Conservation (phyloP, 2,329 filamentous ascomycete genomes). For the Trichoderma citrinoviride region DNA sequence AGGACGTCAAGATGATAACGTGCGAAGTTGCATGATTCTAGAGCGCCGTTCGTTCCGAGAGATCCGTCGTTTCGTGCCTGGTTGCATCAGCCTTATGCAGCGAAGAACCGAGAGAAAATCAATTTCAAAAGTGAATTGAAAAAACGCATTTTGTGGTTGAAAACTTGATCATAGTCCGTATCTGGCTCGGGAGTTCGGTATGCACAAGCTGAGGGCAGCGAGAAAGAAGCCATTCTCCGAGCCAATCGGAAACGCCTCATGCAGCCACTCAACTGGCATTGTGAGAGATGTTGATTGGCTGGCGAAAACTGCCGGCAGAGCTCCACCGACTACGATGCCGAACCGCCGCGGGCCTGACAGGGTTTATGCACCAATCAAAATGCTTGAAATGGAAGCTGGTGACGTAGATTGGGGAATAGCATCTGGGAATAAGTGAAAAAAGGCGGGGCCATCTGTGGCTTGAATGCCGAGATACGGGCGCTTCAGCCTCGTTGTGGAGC, state of each 20-base stretch:
- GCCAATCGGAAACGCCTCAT: not conserved
- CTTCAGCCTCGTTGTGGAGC: slow-evolving; percentile 8
- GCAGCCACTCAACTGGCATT: not conserved
- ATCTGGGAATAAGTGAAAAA: not conserved
- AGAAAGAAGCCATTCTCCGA: not conserved
- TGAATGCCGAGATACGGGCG: slow-evolving; percentile 14
- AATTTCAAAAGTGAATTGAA: not conserved
- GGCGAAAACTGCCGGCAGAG: not conserved
- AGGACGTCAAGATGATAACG: not conserved
- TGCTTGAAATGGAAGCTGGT: not conserved
- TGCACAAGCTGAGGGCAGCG: not conserved
- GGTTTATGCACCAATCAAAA: not conserved
- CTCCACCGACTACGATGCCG: not conserved
- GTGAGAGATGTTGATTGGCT: not conserved
- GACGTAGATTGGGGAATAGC: not conserved
- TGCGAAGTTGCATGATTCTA: not conserved
- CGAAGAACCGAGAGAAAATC: no score
- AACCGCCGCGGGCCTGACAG: not conserved
- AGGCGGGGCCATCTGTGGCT: not conserved
- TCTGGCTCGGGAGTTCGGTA: slow-evolving; percentile 6
- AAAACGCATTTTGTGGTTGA: no score
- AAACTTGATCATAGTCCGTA: no score
- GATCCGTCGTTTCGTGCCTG: not conserved
- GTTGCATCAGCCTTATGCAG: not conserved
- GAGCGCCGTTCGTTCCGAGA: not conserved